A percentile compares a stretch with the other conserved stretches of the same genome.
Evolutionary conservation across 768 basidiomycete species (phyloP).

Genomic region (Pisolithus orientalis): DNA sequence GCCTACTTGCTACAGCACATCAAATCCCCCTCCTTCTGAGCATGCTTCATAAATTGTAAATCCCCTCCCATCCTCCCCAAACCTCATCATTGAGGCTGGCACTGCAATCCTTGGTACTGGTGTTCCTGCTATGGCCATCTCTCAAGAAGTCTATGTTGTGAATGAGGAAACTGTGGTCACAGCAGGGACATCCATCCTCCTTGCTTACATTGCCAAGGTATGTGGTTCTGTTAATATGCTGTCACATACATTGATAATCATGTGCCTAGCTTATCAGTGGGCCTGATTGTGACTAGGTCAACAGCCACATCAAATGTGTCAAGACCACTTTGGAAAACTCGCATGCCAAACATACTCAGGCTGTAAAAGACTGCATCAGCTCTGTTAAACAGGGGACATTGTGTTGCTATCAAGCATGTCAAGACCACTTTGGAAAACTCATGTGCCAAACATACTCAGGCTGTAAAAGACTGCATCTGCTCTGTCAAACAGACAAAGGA

Average conservation of each 20-base stretch:
- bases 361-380: constrained; percentile 88
- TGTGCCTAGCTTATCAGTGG: constrained; percentile 58
- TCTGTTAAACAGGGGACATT: constrained; percentile 89
- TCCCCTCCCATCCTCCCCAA: too few species aligned
- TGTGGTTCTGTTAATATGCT: too few species aligned
- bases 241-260: constrained; percentile 13
- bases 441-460: constrained; percentile 84
- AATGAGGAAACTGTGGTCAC: too few species aligned
- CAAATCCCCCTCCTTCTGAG: too few species aligned
- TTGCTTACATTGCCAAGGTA: too few species aligned
- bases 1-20: constrained; percentile 71
- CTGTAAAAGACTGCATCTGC: constrained; percentile 88
- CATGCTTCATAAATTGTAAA: too few species aligned
- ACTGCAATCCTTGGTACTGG: too few species aligned
- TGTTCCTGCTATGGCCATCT: too few species aligned
- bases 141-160: too few species aligned
- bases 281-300: constrained; percentile 91
- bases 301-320: constrained; percentile 80
- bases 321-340: constrained; percentile 74
- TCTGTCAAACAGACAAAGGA: constrained; percentile 94
- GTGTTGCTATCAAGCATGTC: constrained; percentile 84
- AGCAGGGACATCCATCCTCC: too few species aligned
- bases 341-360: constrained; percentile 84
- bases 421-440: constrained; percentile 74
- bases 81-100: too few species aligned